Conservation (phyloP, 257 asterid species). For the Linaria vulgaris region DNA sequence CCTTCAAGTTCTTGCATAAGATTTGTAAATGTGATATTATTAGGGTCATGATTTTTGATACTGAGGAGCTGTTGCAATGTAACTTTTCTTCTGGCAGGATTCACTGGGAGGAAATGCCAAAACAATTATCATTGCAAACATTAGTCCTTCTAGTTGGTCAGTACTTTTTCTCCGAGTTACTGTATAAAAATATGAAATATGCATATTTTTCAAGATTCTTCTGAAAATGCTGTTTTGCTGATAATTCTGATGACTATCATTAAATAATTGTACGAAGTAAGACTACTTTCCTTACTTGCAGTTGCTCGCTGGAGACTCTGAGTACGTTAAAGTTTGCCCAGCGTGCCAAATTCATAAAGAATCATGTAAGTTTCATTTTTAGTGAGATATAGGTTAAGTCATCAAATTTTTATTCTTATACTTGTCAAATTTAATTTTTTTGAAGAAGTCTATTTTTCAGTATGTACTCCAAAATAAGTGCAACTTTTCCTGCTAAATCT, state of each 20-base stretch:
- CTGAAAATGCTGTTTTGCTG: slow-evolving; percentile 9
- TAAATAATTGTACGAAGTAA: slow-evolving; percentile 9
- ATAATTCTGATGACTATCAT: not conserved
- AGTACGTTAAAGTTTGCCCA: slow-evolving; percentile 91
- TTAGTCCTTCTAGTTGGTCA: slow-evolving; percentile 84
- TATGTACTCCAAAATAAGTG: not conserved
- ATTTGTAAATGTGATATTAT: no score
- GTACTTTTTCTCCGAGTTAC: slow-evolving; percentile 22
- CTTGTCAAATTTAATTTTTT: no score
- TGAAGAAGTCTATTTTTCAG: not conserved
- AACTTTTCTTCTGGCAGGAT: slow-evolving; percentile 48
- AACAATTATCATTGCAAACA: slow-evolving; percentile 89
- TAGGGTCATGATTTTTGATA: not conserved
- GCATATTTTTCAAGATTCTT: slow-evolving; percentile 9
- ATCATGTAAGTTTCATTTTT: slow-evolving; percentile 50
- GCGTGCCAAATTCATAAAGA: slow-evolving; percentile 82
- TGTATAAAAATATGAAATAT: slow-evolving; percentile 6
- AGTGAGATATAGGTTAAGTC: not conserved
- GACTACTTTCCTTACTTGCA: slow-evolving; percentile 35
- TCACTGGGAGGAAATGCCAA: slow-evolving; percentile 98
- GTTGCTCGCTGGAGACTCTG: slow-evolving; percentile 80
- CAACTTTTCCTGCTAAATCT: not conserved
- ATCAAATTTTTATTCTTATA: no score
- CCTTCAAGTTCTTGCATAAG: no score
- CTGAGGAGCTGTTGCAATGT: no score